Evolutionary conservation across 306 rosid genomes (phyloP).

Genomic region (Fagus sylvatica): DNA sequence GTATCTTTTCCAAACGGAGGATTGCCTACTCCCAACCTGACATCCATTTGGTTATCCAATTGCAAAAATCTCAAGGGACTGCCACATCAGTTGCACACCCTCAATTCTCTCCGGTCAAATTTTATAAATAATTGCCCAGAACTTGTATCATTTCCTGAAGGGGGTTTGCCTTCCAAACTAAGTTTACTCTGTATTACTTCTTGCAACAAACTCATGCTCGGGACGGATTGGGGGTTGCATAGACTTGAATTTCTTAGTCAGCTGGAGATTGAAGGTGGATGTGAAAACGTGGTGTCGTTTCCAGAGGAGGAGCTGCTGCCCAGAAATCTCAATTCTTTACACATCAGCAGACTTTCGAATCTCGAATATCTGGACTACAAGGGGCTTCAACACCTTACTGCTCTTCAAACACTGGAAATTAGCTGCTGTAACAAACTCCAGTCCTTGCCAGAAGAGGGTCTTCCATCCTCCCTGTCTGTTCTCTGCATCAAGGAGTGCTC

Average conservation of each 20-base stretch:
- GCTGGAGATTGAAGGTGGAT: slow-evolving; percentile 2
- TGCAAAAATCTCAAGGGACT: neutral
- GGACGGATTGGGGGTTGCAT: neutral
- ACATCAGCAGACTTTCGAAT: neutral
- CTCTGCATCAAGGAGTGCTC: neutral
- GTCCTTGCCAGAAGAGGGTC: slow-evolving; percentile 23
- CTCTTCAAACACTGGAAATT: slow-evolving; percentile 1
- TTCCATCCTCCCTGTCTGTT: slow-evolving; percentile 12
- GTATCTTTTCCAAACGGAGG: neutral
- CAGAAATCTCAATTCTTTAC: neutral
- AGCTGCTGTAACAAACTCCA: slow-evolving; percentile 18
- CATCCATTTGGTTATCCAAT: neutral
- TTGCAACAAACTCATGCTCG: neutral
- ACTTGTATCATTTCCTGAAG: slow-evolving; percentile 1
- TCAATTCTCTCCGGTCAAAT: neutral
- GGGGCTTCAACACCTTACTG: slow-evolving; percentile 14
- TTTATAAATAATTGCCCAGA: neutral
- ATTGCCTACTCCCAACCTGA: neutral
- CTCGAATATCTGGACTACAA: slow-evolving; percentile 6
- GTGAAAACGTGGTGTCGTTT: neutral
- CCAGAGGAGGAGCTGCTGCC: slow-evolving; percentile 1
- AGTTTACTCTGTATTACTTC: neutral
- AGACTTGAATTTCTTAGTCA: neutral
- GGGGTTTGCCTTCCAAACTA: slow-evolving; percentile 2
- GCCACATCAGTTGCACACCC: neutral